These are phyloP conservation scores for Neofusicoccum umdonicola DNA, from an alignment of 2,329 filamentous ascomycete genomes.

Conservation along the genomic window DNA sequence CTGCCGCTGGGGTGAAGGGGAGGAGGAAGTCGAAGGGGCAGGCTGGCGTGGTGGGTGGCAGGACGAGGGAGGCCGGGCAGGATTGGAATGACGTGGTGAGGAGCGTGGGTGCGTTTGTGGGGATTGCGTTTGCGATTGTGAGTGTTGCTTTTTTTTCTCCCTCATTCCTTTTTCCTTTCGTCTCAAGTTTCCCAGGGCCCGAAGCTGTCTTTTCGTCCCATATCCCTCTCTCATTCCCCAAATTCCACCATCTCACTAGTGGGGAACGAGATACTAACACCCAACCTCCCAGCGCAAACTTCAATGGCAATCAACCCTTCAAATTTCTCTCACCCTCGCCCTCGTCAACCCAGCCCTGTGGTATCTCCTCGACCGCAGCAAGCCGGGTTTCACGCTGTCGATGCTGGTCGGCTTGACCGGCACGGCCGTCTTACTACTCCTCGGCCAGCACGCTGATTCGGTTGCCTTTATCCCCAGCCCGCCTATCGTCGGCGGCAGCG, in stretches of 20 bases:
- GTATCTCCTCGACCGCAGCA: slow-evolving; percentile 92
- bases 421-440: slow-evolving; percentile 68
- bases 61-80: slow-evolving; percentile 40
- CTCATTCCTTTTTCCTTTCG: background rate
- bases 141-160: slow-evolving; percentile 39
- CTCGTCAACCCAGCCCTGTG: slow-evolving; percentile 91
- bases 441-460: slow-evolving; percentile 77
- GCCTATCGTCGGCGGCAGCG: slow-evolving; percentile 15
- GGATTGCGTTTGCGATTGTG: slow-evolving; percentile 80
- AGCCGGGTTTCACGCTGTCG: slow-evolving; percentile 78
- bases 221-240: background rate
- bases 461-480: slow-evolving; percentile 49
- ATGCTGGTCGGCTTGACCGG: slow-evolving; percentile 70
- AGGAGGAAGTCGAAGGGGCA: slow-evolving; percentile 18
- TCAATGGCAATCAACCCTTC: slow-evolving; percentile 91
- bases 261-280: background rate
- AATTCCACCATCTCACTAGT: background rate
- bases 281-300: slow-evolving; percentile 66
- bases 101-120: slow-evolving; percentile 68
- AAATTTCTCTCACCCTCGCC: slow-evolving; percentile 83
- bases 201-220: background rate
- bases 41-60: slow-evolving; percentile 19
- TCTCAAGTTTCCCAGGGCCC: background rate
- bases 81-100: slow-evolving; percentile 75
- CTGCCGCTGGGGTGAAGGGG: background rate